Conservation (phyloP, 441 rosid species). For the Gossypium gossypioides region DNA sequence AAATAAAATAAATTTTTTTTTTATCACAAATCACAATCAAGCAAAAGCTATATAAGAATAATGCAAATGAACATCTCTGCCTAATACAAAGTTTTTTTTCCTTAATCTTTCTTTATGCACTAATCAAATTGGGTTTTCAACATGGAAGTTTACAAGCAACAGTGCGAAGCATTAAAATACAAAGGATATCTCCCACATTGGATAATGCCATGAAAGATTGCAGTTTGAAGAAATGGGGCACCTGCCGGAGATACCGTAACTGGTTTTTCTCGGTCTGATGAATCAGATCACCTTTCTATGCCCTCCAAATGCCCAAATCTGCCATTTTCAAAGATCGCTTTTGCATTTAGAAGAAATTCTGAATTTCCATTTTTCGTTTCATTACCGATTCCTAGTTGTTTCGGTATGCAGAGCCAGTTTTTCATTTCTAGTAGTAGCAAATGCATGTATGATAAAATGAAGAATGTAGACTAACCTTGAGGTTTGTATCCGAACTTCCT, state of each 20-base stretch:
- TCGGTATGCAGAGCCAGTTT: background rate
- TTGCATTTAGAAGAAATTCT: background rate
- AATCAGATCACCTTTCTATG: conserved; percentile 46
- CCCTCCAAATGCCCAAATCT: conserved; percentile 97
- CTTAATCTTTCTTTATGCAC: conserved; percentile 1
- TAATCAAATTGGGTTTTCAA: conserved; percentile 20
- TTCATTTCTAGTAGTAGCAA: background rate
- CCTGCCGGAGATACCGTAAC: background rate
- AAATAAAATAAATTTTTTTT: background rate
- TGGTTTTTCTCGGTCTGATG: background rate
- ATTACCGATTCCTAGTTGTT: background rate
- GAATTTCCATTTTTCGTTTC: background rate
- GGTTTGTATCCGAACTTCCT: conserved; percentile 92
- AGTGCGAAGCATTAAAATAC: background rate
- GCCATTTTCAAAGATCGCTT: background rate
- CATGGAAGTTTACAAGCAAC: conserved; percentile 24
- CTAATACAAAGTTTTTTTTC: background rate
- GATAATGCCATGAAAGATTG: background rate
- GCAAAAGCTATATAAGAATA: conserved; percentile 3
- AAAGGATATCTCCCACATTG: conserved; percentile 2
- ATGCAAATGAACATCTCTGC: conserved; percentile 8
- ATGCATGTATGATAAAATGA: background rate
- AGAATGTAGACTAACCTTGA: conserved; percentile 51
- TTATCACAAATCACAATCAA: background rate
- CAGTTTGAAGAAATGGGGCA: no score